These are phyloP conservation scores for Chalciporus piperatus DNA, from an alignment of 768 basidiomycete genomes.

Conservation along the genomic window DNA sequence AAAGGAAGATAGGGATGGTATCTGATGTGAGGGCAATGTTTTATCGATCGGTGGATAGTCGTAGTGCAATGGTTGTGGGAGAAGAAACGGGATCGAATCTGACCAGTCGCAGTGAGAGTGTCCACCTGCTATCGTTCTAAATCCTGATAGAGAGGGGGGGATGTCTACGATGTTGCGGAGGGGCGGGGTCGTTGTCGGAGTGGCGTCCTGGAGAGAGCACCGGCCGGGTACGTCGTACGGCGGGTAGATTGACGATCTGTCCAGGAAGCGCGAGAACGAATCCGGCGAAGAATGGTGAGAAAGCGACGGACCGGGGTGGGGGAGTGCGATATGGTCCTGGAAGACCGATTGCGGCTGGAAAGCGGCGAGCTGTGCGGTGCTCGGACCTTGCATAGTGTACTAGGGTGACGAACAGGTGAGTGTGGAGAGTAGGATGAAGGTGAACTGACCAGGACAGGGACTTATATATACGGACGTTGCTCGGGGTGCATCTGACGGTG, in stretches of 20 bases:
- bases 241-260: conserved; percentile 27
- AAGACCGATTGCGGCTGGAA: conserved; percentile 15
- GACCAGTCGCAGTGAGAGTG: conserved; percentile 25
- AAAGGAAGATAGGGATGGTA: conserved; percentile 5
- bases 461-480: conserved; percentile 20
- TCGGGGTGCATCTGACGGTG: conserved; percentile 6
- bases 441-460: neutral
- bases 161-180: conserved; percentile 19
- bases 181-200: conserved; percentile 5
- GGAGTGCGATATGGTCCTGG: conserved; percentile 13
- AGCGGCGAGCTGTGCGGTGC: conserved; percentile 10
- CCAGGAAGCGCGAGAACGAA: conserved; percentile 28
- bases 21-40: neutral
- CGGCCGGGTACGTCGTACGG: conserved; percentile 13
- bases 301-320: conserved; percentile 9
- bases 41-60: conserved; percentile 16
- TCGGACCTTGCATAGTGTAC: conserved; percentile 11
- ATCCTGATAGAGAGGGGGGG: conserved; percentile 19
- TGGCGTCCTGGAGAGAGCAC: conserved; percentile 6
- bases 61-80: conserved; percentile 18
- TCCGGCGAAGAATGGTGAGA: conserved; percentile 19
- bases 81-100: conserved; percentile 18
- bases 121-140: conserved; percentile 20
- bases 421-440: neutral
- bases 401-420: neutral